A percentile compares a stretch with the other conserved stretches of the same genome.
Conservation (phyloP, 495 filamentous ascomycete species). For the Elaphomyces granulatus region DNA sequence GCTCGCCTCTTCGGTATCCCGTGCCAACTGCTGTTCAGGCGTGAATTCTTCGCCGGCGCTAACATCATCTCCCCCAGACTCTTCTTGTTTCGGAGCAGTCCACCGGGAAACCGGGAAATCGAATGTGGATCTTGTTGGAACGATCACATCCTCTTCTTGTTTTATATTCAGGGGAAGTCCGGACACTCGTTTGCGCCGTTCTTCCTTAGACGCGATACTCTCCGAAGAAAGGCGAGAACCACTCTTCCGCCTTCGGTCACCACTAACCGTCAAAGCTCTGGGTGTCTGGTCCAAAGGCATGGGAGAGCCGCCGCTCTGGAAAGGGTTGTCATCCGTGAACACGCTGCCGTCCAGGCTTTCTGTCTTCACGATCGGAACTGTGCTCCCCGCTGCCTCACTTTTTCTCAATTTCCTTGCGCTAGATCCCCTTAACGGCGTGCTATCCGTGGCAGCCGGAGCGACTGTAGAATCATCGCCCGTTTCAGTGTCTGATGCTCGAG, state of each 20-base stretch:
- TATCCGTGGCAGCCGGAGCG: constrained; percentile 17
- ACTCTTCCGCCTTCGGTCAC: constrained; percentile 38
- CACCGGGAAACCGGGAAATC: constrained; percentile 29
- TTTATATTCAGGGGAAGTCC: constrained; percentile 20
- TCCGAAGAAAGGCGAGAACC: constrained; percentile 25
- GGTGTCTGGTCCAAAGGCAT: constrained; percentile 19
- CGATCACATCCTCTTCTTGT: constrained; percentile 24
- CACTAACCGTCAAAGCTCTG: constrained; percentile 19
- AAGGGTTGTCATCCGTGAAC: constrained; percentile 85
- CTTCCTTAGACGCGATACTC: constrained; percentile 20
- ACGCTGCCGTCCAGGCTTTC: constrained; percentile 36
- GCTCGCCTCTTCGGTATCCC: constrained; percentile 43
- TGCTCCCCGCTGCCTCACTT: constrained; percentile 36
- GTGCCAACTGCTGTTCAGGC: constrained; percentile 70
- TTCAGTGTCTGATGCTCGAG: constrained; percentile 38
- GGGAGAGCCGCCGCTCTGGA: constrained; percentile 70
- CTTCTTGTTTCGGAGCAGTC: constrained; percentile 17
- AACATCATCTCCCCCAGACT: constrained; percentile 29
- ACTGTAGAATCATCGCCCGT: constrained; percentile 23
- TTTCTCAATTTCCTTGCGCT: constrained; percentile 36
- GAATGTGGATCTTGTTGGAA: constrained; percentile 30
- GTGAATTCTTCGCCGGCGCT: constrained; percentile 84
- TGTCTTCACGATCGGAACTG: constrained; percentile 23
- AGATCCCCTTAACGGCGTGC: constrained; percentile 25
- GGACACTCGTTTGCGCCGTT: constrained; percentile 24